phyloP scores from a whole-genome alignment of 768 basidiomycete species.

The Tremella yokohamensis region DNA sequence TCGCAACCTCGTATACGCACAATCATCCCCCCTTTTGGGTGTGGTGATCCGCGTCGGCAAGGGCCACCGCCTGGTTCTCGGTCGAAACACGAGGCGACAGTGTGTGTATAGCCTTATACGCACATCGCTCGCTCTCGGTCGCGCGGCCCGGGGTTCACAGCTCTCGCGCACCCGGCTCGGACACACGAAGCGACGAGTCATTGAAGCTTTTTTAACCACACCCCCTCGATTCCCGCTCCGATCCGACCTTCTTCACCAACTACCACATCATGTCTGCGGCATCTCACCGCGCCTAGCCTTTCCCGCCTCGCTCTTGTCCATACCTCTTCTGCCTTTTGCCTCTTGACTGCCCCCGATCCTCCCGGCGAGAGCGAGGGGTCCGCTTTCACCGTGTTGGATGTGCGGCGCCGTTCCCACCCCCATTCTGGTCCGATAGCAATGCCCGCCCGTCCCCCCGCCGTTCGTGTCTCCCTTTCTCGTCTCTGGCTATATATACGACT shows the following conservation, averaged over 20 bases:
- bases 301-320: background rate
- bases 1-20: background rate
- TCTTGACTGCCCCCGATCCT: background rate
- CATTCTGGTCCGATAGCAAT: too few species aligned
- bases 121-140: too few species aligned
- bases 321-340: background rate
- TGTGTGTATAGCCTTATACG: too few species aligned
- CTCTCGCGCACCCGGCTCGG: too few species aligned
- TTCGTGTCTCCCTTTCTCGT: background rate
- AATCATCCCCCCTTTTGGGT: too few species aligned
- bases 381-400: too few species aligned
- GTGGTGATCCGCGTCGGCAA: too few species aligned
- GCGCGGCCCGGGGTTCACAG: too few species aligned
- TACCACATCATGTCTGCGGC: background rate
- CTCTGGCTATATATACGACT: background rate
- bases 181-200: background rate
- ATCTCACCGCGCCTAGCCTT: too few species aligned
- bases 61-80: too few species aligned
- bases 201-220: conserved; percentile 6
- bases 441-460: background rate
- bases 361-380: background rate
- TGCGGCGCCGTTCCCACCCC: too few species aligned
- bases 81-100: too few species aligned
- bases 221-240: conserved; percentile 1
- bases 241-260: background rate